Conservation (phyloP, 306 rosid species). For the Cyclanthera cordifolia region DNA sequence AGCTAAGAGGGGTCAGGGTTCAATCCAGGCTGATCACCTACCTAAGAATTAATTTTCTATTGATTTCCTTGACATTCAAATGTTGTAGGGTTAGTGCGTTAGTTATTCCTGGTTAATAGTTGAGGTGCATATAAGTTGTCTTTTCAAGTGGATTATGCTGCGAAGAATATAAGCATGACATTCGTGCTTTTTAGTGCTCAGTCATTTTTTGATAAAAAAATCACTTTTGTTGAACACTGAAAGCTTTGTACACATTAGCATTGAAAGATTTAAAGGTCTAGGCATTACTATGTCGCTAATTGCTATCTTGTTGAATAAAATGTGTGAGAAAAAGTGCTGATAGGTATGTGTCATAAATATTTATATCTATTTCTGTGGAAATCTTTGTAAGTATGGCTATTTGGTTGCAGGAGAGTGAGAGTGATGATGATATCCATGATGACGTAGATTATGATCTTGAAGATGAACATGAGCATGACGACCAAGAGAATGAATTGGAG, state of each 20-base stretch:
- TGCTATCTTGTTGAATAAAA: background rate
- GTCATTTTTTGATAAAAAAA: background rate
- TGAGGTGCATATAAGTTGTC: no score
- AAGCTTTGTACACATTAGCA: no score
- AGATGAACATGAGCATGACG: slow-evolving; percentile 75
- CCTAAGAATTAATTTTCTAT: no score
- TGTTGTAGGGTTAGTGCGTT: no score
- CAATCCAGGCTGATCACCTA: no score
- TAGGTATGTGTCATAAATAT: background rate
- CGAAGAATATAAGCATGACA: no score
- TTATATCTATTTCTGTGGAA: background rate
- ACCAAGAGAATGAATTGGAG: slow-evolving; percentile 37
- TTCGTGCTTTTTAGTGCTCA: no score
- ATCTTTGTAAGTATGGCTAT: background rate
- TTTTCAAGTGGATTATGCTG: no score
- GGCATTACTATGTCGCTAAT: background rate
- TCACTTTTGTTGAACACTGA: background rate
- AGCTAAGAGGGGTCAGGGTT: no score
- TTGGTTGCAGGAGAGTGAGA: slow-evolving; percentile 57
- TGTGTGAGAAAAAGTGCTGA: background rate
- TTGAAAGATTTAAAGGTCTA: background rate
- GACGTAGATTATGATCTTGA: slow-evolving; percentile 83
- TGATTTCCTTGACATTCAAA: no score
- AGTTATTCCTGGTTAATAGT: no score
- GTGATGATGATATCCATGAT: slow-evolving; percentile 76